These are phyloP conservation scores for Diospyros lotus DNA, from an alignment of 148 eudicot species.

Conservation along the genomic window DNA sequence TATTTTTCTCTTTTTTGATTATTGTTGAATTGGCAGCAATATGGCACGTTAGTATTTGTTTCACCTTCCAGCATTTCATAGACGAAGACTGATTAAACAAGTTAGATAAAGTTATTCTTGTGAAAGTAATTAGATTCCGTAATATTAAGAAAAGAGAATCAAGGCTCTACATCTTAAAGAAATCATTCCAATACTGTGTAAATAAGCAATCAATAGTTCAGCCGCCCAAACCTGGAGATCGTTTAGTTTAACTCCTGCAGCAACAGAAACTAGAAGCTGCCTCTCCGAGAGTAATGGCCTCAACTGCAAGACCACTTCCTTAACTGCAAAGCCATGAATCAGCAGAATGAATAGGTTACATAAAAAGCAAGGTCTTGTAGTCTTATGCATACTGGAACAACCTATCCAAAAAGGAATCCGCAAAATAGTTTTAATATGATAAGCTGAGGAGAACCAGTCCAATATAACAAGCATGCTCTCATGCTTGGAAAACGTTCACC, in stretches of 20 bases:
- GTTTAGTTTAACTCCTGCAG: slow-evolving; percentile 78
- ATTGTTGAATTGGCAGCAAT: too few species aligned
- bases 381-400: background rate
- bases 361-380: background rate
- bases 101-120: background rate
- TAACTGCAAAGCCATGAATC: slow-evolving; percentile 41
- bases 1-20: too few species aligned
- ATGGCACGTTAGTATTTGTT: too few species aligned
- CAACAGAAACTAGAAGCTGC: slow-evolving; percentile 82
- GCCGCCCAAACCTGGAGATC: slow-evolving; percentile 67
- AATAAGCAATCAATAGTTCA: background rate
- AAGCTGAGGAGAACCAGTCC: background rate
- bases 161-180: background rate
- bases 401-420: background rate
- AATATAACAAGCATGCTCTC: background rate
- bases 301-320: slow-evolving; percentile 58
- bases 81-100: too few species aligned
- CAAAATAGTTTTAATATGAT: background rate
- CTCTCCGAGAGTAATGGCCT: slow-evolving; percentile 60
- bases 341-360: background rate
- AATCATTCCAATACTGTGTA: background rate
- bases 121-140: background rate
- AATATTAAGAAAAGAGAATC: background rate
- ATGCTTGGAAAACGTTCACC: background rate
- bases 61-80: too few species aligned